These are phyloP conservation scores for Hypericum androsaemum DNA, from an alignment of 345 rosid species.

Conservation along the genomic window DNA sequence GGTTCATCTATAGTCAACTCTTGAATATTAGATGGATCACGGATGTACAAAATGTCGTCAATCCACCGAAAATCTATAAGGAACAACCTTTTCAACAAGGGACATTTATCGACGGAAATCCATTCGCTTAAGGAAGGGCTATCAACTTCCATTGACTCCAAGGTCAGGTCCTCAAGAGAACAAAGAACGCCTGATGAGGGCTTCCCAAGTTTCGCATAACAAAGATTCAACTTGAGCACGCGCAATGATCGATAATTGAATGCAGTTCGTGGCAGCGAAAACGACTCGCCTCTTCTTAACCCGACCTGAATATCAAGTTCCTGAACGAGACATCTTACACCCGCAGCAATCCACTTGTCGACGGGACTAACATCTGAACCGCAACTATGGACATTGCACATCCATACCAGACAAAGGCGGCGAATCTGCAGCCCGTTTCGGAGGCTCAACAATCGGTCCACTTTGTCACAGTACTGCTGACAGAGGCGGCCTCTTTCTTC, in stretches of 20 bases:
- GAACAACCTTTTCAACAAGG: neutral
- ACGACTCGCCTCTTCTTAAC: neutral
- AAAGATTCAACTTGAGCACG: neutral
- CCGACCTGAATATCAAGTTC: conserved; percentile 1
- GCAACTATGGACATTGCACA: neutral
- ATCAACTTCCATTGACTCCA: neutral
- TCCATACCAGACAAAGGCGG: neutral
- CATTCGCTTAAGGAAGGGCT: neutral
- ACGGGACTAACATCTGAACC: neutral
- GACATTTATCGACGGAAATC: conserved; percentile 3
- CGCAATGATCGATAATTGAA: neutral
- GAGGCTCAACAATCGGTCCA: neutral
- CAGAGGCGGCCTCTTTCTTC: neutral
- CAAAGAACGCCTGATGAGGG: neutral
- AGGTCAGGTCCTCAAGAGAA: conserved; percentile 4
- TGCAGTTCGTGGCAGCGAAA: neutral
- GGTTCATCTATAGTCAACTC: neutral
- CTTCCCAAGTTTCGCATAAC: neutral
- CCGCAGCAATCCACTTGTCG: neutral
- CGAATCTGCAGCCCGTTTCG: conserved; percentile 2
- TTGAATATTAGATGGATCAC: neutral
- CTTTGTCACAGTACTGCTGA: neutral
- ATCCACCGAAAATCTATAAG: neutral
- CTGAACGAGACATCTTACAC: neutral
- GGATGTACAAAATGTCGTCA: neutral